Evolutionary conservation across 495 filamentous ascomycete species (phyloP).

Genomic region (Neurospora sp.): DNA sequence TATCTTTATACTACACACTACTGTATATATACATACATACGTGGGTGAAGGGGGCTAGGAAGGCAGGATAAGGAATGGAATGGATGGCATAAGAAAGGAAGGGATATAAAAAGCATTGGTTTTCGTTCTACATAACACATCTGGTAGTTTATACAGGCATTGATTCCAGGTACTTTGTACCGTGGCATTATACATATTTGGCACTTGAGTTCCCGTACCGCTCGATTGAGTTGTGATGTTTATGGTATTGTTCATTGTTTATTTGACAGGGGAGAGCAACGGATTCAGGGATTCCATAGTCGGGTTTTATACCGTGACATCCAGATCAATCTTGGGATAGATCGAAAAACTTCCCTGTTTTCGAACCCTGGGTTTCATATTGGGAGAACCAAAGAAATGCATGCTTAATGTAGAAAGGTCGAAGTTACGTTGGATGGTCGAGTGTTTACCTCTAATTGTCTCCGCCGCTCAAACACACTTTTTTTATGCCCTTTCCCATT

Average conservation of each 20-base stretch:
- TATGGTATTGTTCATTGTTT: not conserved
- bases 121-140: not conserved
- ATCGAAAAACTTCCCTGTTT: not conserved
- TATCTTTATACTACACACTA: not conserved
- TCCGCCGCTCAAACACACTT: accelerated
- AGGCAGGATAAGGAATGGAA: not conserved
- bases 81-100: not conserved
- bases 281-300: not conserved
- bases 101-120: not conserved
- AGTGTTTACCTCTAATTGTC: not conserved
- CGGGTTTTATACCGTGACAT: not conserved
- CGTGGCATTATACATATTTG: not conserved
- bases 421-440: not conserved
- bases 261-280: not conserved
- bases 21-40: not conserved
- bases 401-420: not conserved
- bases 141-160: not conserved
- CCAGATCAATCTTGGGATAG: not conserved
- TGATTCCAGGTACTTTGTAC: not conserved
- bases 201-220: not conserved
- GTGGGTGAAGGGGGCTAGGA: not conserved
- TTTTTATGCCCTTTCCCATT: not conserved
- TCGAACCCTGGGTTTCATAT: not conserved
- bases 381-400: not conserved
- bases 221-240: not conserved